Base-by-base conservation (phyloP, 2,329 filamentous ascomycete species). In the Aureobasidium sp. region DNA sequence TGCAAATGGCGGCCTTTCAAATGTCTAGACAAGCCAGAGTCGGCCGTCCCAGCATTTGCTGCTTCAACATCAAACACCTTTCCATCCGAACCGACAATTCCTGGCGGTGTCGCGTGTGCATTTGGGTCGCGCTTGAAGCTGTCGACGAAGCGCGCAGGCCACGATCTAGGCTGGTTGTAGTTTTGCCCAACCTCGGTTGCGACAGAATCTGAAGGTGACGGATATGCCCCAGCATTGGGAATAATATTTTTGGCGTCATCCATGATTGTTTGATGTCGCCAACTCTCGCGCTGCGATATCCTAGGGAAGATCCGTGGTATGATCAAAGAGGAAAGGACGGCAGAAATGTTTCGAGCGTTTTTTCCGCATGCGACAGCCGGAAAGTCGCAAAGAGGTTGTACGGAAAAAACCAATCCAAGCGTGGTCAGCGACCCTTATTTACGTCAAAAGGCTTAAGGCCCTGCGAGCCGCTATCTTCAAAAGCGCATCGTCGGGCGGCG, bases 1-100 rank as follows among this genome's bases (percentile, higher is more conserved):
- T 97, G 92, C 72, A 97, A 73, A 78, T 97, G 93, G 52, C 91
- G 82, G 22, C 87, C 86, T 76, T 95, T 94, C 67, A 96, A 77
- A 73, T 86, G 60, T 49, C 91, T 82, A 56, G 88, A 85, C 56
- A 97, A 80, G 8, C 88, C 85, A 49, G 89, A 87, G 66, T 87
- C 82, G 4, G 90, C 88, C 1, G 90, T 92, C 47, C 80, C 80
- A 17, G 76, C 73, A 0, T 81, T 82, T 0, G 84, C 84, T 60
- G 73, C 73, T 70, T 91, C 87, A 66, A 90, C 76, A 70, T 90
- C 80, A 70, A 83, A 86, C 15, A 79, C 78, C 64, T 79, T 78
- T 60, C 81, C 81, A 74, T 84, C 80, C 7, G 78, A 79, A 58
- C 79, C 79, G 17, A 80, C 69, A 29, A 72, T 71, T 27, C 75